Percentiles rank a stretch among this genome's conserved stretches.
These are phyloP conservation scores for Aspergillus glaucus DNA, from an alignment of 2,329 filamentous ascomycete genomes.

Conservation along the genomic window DNA sequence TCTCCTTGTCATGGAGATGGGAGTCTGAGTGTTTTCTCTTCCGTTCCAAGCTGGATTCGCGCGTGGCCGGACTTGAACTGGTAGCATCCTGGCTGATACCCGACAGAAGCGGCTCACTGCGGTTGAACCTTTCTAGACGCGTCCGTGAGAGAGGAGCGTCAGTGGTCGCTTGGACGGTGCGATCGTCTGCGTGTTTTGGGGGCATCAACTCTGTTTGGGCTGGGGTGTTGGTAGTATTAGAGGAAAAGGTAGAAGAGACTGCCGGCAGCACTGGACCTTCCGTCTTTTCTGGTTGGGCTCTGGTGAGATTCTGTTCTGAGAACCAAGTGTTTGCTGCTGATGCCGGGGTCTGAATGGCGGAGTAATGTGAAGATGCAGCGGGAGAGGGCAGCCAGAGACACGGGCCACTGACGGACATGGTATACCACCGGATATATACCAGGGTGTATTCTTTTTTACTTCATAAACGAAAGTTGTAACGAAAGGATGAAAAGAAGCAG, in stretches of 20 bases:
- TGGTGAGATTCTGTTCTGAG: conserved; percentile 10
- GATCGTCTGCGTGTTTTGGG: conserved; percentile 10
- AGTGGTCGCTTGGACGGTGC: conserved; percentile 9
- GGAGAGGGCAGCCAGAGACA: conserved; percentile 31
- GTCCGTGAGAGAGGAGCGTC: conserved; percentile 17
- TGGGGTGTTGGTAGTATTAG: not conserved
- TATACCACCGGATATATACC: conserved; percentile 7
- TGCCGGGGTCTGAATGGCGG: conserved; percentile 20
- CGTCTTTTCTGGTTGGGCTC: conserved; percentile 21
- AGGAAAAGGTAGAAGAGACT: conserved; percentile 11
- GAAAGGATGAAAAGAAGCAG: conserved; percentile 10
- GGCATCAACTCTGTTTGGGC: conserved; percentile 12
- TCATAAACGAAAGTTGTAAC: conserved; percentile 16
- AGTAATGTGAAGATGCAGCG: conserved; percentile 23
- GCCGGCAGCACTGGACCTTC: conserved; percentile 13
- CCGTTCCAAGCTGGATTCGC: conserved; percentile 6
- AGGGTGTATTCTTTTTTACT: not conserved
- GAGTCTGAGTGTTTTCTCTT: conserved; percentile 7
- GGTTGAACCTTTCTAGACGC: conserved; percentile 21
- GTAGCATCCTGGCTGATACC: conserved; percentile 7
- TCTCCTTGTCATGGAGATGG: conserved; percentile 13
- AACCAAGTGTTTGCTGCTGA: not conserved
- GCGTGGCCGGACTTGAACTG: conserved; percentile 9
- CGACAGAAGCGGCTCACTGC: conserved; percentile 13
- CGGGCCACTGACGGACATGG: conserved; percentile 33